These are phyloP conservation scores for Annona squamosa DNA, from an alignment of 164 flowering plant genomes.

Conservation along the genomic window DNA sequence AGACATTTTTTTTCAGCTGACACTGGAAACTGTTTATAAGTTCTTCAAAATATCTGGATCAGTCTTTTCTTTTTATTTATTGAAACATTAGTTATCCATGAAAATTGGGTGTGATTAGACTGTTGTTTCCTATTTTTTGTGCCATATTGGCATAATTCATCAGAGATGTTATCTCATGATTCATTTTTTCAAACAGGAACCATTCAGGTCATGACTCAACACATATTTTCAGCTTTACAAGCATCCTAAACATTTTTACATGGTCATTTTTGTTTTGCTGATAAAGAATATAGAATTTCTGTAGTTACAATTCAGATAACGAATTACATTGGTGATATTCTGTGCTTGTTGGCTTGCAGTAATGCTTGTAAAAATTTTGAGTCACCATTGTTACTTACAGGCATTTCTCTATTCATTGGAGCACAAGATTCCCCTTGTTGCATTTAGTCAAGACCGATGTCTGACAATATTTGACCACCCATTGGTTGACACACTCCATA, in stretches of 20 bases:
- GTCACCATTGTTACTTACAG: slow-evolving; percentile 31
- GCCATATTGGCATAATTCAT: not conserved
- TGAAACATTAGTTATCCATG: not conserved
- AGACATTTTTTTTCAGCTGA: not conserved
- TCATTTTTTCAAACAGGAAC: not conserved
- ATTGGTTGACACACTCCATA: slow-evolving; percentile 64
- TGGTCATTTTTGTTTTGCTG: not conserved
- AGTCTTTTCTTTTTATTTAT: not conserved
- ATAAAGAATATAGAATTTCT: not conserved
- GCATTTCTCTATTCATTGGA: slow-evolving; percentile 72
- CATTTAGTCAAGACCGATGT: slow-evolving; percentile 73
- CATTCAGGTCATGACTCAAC: not conserved
- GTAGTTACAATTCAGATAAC: not conserved
- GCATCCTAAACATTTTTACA: not conserved
- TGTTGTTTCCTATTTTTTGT: not conserved
- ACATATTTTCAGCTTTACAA: not conserved
- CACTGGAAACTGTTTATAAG: not conserved
- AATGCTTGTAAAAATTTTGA: not conserved
- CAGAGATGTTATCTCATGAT: not conserved
- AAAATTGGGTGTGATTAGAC: not conserved
- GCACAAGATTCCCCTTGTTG: slow-evolving; percentile 72
- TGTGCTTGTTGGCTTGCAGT: not conserved
- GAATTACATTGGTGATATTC: not conserved
- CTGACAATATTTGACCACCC: slow-evolving; percentile 81
- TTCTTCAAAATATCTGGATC: not conserved